Conservation (phyloP, 345 rosid genomes). For the Alliaria petiolata region DNA sequence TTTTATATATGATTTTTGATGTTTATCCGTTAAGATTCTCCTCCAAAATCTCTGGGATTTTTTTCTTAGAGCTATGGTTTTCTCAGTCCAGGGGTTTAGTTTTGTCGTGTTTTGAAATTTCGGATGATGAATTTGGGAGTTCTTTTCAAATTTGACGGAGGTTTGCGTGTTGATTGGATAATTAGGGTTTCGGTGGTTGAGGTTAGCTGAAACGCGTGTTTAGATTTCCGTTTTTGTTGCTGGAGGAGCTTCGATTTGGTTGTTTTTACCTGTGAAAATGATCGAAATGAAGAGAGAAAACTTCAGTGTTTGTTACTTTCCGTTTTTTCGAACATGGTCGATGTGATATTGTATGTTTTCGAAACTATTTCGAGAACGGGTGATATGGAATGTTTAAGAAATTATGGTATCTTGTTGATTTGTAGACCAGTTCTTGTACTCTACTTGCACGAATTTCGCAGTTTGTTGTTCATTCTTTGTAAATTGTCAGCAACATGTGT, state of each 20-base stretch:
- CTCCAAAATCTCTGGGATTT: background rate
- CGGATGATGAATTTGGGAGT: background rate
- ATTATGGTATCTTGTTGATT: background rate
- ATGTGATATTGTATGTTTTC: background rate
- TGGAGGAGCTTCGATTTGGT: background rate
- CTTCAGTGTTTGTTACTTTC: background rate
- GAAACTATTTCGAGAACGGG: background rate
- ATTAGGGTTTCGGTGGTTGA: conserved; percentile 10
- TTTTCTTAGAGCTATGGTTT: background rate
- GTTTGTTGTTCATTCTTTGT: background rate
- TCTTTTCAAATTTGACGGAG: background rate
- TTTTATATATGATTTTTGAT: background rate
- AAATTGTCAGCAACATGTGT: background rate
- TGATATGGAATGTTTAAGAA: background rate
- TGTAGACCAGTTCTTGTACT: no score
- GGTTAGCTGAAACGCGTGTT: background rate
- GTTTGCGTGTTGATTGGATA: background rate
- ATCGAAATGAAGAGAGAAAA: background rate
- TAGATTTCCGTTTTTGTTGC: background rate
- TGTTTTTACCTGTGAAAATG: background rate
- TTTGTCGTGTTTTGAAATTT: background rate
- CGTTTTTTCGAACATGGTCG: background rate
- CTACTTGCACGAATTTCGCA: background rate
- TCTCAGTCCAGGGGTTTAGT: background rate
- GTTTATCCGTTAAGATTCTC: background rate